A percentile compares a stretch with the other conserved stretches of the same genome.
These are phyloP conservation scores for Sugiyamaella valdiviana DNA, from an alignment of 805 yeast species.

Conservation along the genomic window DNA sequence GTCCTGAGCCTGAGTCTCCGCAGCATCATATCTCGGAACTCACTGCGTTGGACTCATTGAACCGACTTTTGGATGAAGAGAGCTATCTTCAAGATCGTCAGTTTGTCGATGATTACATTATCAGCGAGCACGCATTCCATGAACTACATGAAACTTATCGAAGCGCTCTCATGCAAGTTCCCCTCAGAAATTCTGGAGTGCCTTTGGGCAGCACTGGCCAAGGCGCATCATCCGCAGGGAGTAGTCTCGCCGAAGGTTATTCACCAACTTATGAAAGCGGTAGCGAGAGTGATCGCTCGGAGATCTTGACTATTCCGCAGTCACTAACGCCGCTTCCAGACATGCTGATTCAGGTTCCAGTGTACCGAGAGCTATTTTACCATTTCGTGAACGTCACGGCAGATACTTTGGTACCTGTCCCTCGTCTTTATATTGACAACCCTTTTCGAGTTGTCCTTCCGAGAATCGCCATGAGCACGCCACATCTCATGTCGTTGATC, in stretches of 20 bases:
- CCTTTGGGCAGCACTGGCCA: background rate
- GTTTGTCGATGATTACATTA: conserved; percentile 13
- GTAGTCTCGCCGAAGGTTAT: background rate
- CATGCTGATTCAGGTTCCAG: conserved; percentile 50
- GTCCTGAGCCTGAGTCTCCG: background rate
- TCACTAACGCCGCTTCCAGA: conserved; percentile 52
- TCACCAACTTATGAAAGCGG: conserved; percentile 1
- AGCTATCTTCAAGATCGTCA: conserved; percentile 10
- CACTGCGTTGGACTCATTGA: conserved; percentile 2
- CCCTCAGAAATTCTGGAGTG: conserved; percentile 6
- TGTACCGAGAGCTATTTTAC: conserved; percentile 54
- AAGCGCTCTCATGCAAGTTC: conserved; percentile 10
- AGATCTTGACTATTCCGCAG: conserved; percentile 25
- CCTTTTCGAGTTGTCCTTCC: conserved; percentile 66
- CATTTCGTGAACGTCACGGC: conserved; percentile 60
- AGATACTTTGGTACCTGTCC: conserved; percentile 58
- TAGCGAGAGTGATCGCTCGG: conserved; percentile 1
- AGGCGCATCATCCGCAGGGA: background rate
- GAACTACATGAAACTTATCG: conserved; percentile 1
- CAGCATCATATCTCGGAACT: background rate
- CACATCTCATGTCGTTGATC: conserved; percentile 48
- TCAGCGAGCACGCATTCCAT: conserved; percentile 12
- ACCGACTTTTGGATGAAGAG: conserved; percentile 3
- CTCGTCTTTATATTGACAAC: conserved; percentile 48
- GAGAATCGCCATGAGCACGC: conserved; percentile 56